Conservation (phyloP, 208 protist species). For the Trypanosoma melophagium region DNA sequence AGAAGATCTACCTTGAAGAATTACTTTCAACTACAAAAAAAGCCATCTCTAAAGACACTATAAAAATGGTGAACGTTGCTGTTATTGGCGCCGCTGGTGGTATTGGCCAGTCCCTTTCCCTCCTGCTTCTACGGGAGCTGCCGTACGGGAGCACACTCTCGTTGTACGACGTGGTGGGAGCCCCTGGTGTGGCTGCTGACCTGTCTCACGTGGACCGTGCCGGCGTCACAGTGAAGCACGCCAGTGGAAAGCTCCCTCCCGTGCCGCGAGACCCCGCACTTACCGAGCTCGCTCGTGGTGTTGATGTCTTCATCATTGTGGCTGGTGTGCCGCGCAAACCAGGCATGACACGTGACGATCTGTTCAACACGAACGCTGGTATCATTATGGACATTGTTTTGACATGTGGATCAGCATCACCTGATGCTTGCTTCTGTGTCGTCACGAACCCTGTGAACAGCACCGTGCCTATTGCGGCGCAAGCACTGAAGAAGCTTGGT, state of each 20-base stretch:
- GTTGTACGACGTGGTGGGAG: slow-evolving; percentile 89
- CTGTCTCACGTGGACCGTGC: slow-evolving; percentile 90
- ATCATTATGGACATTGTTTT: slow-evolving; percentile 91
- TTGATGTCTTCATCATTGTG: slow-evolving; percentile 92
- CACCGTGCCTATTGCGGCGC: slow-evolving; percentile 93
- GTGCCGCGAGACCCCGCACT: slow-evolving; percentile 72
- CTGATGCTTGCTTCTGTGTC: slow-evolving; percentile 91
- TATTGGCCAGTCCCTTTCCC: slow-evolving; percentile 88
- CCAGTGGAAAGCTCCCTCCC: slow-evolving; percentile 57
- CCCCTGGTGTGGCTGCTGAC: slow-evolving; percentile 94
- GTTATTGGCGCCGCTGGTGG: slow-evolving; percentile 87
- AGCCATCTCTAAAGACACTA: slow-evolving; percentile 4
- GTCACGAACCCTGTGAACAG: slow-evolving; percentile 97
- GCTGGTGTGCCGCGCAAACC: slow-evolving; percentile 96
- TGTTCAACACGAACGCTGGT: slow-evolving; percentile 95
- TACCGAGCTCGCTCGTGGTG: slow-evolving; percentile 63
- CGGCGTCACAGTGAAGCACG: slow-evolving; percentile 76
- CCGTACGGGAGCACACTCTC: slow-evolving; percentile 84
- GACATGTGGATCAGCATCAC: slow-evolving; percentile 78
- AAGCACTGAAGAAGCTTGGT: slow-evolving; percentile 90
- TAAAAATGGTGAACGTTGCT: slow-evolving; percentile 81
- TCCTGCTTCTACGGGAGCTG: slow-evolving; percentile 76
- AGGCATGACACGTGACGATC: slow-evolving; percentile 96
- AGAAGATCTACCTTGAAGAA: slow-evolving; percentile 1
- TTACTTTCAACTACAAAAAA: slow-evolving; percentile 12